Base-by-base conservation (phyloP, 805 yeast species). In the Tetrapisispora nanseiensis region DNA sequence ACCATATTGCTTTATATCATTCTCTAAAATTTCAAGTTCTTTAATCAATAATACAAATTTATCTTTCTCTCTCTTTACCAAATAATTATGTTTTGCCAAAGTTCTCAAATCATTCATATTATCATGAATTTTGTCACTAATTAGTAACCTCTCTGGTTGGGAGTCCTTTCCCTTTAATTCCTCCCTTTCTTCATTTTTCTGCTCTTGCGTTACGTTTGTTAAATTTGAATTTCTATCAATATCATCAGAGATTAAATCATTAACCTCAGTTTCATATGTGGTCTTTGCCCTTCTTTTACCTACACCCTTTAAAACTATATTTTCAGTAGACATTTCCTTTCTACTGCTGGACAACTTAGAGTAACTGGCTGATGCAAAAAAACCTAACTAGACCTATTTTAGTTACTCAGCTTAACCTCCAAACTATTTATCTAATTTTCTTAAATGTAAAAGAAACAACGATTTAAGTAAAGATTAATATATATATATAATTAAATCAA, bases 11-110 rank as follows among this genome's bases (percentile, higher is more conserved):
- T 64, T 51, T 15, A 76, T 68, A 51, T 75, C 78, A 13, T 63
- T 61, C 51, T 77, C 80, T 28, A 72, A 62, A 9, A 67, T 72
- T 3, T 55, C 57, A 12, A 80, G 62, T 39, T 78, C 84, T 33
- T 61, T 61, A 35, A 68, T 65, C 13, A 78, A 43, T 13, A 71
- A 51, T 11, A 62, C 50, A 15, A 71, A 53, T 49, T 72, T 69
- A 47, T 70, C 68, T 42, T 67, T 65, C 44, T 77, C 80, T 41
- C 81, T 62, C 34, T 67, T 65, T 3, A 66, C 55, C 22, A 75
- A 59, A 45, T 75, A 75, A 11, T 61, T 56, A 43, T 72, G 76
- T 35, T 81, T 62, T 0, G 80, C 76, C 3, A 67, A 49, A n/a
- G 58, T 48, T 23, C 81, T 58, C 21, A 76, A 56, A 21, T 67